Evolutionary conservation across 495 filamentous ascomycete species (phyloP).

Genomic region (Pseudotulostoma volvatum): DNA sequence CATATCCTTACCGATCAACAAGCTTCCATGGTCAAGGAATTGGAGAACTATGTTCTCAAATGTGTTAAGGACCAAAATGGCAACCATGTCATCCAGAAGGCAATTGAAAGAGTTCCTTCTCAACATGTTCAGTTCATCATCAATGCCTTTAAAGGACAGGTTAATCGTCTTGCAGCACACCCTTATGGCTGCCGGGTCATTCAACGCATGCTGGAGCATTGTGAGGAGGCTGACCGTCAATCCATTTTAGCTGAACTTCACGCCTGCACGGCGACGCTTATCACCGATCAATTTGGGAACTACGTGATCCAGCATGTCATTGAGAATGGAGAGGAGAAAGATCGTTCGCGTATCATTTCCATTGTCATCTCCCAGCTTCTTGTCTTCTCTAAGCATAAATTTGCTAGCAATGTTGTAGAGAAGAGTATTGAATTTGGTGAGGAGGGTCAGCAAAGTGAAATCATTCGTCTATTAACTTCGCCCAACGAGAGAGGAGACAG

Average conservation of each 20-base stretch:
- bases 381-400: constrained; percentile 83
- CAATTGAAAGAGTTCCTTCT: constrained; percentile 70
- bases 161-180: constrained; percentile 63
- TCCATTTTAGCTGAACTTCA: constrained; percentile 69
- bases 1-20: constrained; percentile 86
- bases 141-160: constrained; percentile 63
- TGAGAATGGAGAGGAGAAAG: constrained; percentile 58
- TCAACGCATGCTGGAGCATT: constrained; percentile 81
- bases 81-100: constrained; percentile 94
- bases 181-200: constrained; percentile 87
- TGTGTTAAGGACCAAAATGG: constrained; percentile 86
- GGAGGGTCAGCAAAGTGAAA: constrained; percentile 48
- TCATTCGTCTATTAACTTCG: constrained; percentile 49
- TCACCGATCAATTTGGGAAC: constrained; percentile 87
- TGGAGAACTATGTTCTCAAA: constrained; percentile 59
- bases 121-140: constrained; percentile 81
- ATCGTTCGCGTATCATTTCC: constrained; percentile 54
- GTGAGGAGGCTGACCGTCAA: constrained; percentile 51
- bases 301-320: constrained; percentile 96
- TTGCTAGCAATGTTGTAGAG: constrained; percentile 94
- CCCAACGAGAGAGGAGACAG: constrained; percentile 46
- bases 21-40: constrained; percentile 64
- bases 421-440: constrained; percentile 71
- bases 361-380: constrained; percentile 57
- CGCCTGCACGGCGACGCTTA: constrained; percentile 48